phyloP scores from a whole-genome alignment of 768 basidiomycete genomes.

The Cytidiella melzeri region DNA sequence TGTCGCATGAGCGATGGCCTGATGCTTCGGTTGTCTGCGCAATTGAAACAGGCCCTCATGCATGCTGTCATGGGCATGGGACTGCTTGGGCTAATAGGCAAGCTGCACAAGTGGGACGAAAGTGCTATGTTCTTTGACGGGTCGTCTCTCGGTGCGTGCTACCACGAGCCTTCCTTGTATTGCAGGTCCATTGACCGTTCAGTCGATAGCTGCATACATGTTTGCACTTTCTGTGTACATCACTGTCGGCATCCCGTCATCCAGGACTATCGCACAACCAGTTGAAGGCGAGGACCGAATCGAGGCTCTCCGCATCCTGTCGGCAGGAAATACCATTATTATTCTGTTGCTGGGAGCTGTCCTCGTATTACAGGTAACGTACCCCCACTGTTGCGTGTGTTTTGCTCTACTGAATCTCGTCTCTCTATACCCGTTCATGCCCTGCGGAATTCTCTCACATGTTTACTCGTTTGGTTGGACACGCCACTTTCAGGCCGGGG shows the following conservation, averaged over 20 bases:
- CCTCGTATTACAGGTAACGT: constrained; percentile 70
- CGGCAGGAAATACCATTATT: constrained; percentile 85
- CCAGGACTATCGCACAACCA: constrained; percentile 71
- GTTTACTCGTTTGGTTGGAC: background rate
- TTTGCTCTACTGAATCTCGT: background rate
- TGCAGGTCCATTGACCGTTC: too few species aligned
- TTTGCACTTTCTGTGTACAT: constrained; percentile 78
- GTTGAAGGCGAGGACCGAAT: constrained; percentile 48
- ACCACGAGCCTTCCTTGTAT: too few species aligned
- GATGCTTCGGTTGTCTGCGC: too few species aligned
- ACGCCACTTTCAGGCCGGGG: constrained; percentile 32
- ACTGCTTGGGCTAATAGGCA: constrained; percentile 65
- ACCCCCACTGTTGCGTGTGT: constrained; percentile 22
- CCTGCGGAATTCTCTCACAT: background rate
- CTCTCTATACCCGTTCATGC: background rate
- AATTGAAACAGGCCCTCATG: constrained; percentile 58
- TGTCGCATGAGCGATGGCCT: background rate
- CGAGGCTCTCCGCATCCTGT: constrained; percentile 75
- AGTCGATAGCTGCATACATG: constrained; percentile 56
- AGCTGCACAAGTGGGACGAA: constrained; percentile 85
- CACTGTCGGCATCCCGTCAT: constrained; percentile 70
- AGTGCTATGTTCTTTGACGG: constrained; percentile 96
- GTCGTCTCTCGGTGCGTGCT: constrained; percentile 65
- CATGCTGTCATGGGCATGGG: constrained; percentile 83
- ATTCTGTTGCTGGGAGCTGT: constrained; percentile 60